These are phyloP conservation scores for Colletotrichum chlorophyti DNA, from an alignment of 2,329 filamentous ascomycete species.

Conservation along the genomic window DNA sequence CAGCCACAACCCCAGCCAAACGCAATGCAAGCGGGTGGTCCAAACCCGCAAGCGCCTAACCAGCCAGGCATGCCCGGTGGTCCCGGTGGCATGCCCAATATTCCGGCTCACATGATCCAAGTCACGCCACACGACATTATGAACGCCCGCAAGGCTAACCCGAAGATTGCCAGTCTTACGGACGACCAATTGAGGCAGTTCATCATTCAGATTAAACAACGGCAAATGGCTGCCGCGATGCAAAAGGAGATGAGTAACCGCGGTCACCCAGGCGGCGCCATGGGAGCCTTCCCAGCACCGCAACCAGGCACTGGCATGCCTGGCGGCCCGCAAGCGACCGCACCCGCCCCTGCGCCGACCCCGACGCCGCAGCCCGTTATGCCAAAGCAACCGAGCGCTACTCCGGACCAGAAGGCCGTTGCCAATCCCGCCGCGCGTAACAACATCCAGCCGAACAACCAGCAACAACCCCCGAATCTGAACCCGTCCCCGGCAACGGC, in stretches of 20 bases:
- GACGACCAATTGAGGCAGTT: slow-evolving; percentile 32
- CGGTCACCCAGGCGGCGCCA: no score
- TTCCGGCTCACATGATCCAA: slow-evolving; percentile 31
- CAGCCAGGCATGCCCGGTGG: slow-evolving; percentile 31
- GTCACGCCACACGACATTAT: slow-evolving; percentile 37
- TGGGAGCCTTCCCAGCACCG: slow-evolving; percentile 11
- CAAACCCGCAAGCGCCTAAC: slow-evolving; percentile 11
- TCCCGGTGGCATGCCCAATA: slow-evolving; percentile 27
- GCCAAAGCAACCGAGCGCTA: slow-evolving; percentile 27
- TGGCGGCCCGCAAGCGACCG: no score
- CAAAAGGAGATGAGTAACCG: slow-evolving; percentile 27
- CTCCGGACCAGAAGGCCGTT: slow-evolving; percentile 29
- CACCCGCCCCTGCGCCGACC: slow-evolving; percentile 7
- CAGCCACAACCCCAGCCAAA: slow-evolving; percentile 28
- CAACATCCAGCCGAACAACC: slow-evolving; percentile 42
- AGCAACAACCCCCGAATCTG: slow-evolving; percentile 42
- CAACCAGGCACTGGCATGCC: no score
- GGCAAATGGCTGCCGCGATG: slow-evolving; percentile 24
- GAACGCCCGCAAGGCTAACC: slow-evolving; percentile 32
- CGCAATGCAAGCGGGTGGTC: slow-evolving; percentile 15
- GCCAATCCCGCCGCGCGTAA: slow-evolving; percentile 19
- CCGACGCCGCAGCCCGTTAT: slow-evolving; percentile 8
- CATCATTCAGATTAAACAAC: slow-evolving; percentile 23
- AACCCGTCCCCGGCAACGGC: slow-evolving; percentile 46
- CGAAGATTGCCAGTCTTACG: slow-evolving; percentile 29